These are phyloP conservation scores for Heimioporus sp. DNA, from an alignment of 768 basidiomycete genomes.

Conservation along the genomic window DNA sequence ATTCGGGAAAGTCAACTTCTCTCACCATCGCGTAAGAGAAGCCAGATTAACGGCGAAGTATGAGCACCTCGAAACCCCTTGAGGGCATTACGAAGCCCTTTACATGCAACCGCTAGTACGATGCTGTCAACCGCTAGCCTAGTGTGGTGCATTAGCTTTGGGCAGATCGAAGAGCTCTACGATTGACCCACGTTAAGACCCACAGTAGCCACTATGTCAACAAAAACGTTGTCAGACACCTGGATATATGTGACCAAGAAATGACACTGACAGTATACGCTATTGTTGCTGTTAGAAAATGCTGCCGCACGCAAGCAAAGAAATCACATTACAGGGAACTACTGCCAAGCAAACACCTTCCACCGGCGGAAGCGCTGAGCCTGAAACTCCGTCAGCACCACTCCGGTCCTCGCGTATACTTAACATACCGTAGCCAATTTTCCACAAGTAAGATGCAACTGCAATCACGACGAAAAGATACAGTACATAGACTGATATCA, in stretches of 20 bases:
- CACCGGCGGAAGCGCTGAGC: neutral
- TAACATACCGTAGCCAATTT: constrained; percentile 1
- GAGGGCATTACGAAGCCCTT: constrained; percentile 2
- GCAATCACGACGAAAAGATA: constrained; percentile 8
- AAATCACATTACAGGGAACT: neutral
- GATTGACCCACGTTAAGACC: constrained; percentile 4
- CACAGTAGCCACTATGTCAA: constrained; percentile 10
- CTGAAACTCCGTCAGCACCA: neutral
- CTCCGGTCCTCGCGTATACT: neutral
- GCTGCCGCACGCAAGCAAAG: neutral
- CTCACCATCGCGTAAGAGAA: constrained; percentile 10
- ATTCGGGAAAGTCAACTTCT: neutral
- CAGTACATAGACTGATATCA: constrained; percentile 5
- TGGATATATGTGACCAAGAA: neutral
- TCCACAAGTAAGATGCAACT: constrained; percentile 5
- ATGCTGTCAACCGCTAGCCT: constrained; percentile 8
- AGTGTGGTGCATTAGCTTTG: neutral
- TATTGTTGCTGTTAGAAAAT: neutral
- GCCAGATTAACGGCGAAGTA: constrained; percentile 5
- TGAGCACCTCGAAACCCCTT: neutral
- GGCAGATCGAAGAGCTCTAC: neutral
- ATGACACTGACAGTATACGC: constrained; percentile 3
- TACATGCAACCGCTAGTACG: constrained; percentile 1
- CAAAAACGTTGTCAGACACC: neutral
- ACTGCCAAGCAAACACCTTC: neutral